These are phyloP conservation scores for Lactuca sativa DNA, from an alignment of 129 eudicot genomes.

Conservation along the genomic window DNA sequence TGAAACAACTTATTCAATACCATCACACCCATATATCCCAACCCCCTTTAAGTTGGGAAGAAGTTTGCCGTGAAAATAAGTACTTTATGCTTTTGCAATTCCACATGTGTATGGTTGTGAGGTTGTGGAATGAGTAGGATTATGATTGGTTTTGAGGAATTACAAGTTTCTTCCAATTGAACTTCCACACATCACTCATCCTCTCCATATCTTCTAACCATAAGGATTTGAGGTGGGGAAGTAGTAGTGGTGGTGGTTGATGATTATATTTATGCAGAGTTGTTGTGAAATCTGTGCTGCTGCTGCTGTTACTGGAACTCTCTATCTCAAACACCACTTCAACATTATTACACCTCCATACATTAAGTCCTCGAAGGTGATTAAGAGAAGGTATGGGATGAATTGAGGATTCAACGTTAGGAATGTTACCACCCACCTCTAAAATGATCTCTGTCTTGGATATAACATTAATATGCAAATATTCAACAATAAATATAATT, in stretches of 20 bases:
- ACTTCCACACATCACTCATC: slow-evolving; percentile 19
- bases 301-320: neutral
- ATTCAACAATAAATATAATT: neutral
- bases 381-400: neutral
- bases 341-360: neutral
- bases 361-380: neutral
- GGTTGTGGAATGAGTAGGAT: too few relatives aligned
- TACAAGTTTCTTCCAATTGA: neutral
- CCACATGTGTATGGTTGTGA: too few relatives aligned
- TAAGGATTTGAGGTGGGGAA: neutral
- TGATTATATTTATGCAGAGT: neutral
- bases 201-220: neutral
- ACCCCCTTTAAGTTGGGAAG: neutral
- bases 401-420: slow-evolving; percentile 6
- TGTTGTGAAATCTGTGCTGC: neutral
- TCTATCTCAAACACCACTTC: slow-evolving; percentile 18
- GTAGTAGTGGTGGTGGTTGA: neutral
- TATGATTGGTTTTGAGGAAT: neutral
- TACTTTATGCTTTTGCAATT: neutral
- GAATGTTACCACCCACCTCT: slow-evolving; percentile 1
- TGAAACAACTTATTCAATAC: slow-evolving; percentile 17
- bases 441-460: neutral
- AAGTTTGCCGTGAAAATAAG: neutral
- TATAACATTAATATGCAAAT: neutral
- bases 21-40: neutral